Percentiles rank a stretch among this genome's conserved stretches.
These are phyloP conservation scores for Henningerozyma blattae DNA, from an alignment of 805 yeast species.

Conservation along the genomic window DNA sequence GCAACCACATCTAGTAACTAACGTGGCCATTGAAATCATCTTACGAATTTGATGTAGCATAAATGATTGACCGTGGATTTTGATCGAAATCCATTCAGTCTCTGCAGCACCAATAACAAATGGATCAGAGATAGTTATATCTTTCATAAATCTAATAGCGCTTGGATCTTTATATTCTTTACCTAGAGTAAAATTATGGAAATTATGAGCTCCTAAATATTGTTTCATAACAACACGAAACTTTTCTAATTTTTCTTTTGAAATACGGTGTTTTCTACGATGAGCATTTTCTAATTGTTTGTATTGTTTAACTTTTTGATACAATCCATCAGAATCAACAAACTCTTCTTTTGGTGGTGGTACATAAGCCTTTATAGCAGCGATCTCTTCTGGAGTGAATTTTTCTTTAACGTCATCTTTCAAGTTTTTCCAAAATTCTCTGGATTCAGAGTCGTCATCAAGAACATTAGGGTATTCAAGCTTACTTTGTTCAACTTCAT, in stretches of 20 bases:
- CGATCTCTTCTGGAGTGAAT: constrained; percentile 18
- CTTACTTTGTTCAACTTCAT: constrained; percentile 43
- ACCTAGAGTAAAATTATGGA: constrained; percentile 82
- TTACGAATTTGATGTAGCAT: constrained; percentile 97
- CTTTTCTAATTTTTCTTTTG: constrained; percentile 44
- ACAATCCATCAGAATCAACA: constrained; percentile 27
- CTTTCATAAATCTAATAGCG: constrained; percentile 72
- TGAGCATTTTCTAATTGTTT: constrained; percentile 53
- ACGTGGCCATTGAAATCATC: constrained; percentile 91
- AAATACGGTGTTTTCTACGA: constrained; percentile 59
- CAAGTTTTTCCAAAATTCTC: constrained; percentile 56
- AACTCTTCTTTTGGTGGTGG: constrained; percentile 29
- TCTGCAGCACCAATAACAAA: constrained; percentile 81
- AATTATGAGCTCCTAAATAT: constrained; percentile 83
- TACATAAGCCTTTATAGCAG: constrained; percentile 16
- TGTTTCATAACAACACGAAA: constrained; percentile 58
- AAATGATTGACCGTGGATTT: constrained; percentile 95
- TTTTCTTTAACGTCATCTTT: constrained; percentile 27
- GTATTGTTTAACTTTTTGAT: constrained; percentile 34
- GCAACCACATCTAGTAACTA: constrained; percentile 76
- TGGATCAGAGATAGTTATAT: constrained; percentile 71
- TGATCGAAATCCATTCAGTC: constrained; percentile 92
- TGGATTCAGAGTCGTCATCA: constrained; percentile 56
- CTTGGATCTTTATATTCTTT: constrained; percentile 75
- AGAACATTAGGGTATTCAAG: constrained; percentile 45